Base-by-base conservation (phyloP, 208 protist species). In the Trypanosoma congolense region DNA sequence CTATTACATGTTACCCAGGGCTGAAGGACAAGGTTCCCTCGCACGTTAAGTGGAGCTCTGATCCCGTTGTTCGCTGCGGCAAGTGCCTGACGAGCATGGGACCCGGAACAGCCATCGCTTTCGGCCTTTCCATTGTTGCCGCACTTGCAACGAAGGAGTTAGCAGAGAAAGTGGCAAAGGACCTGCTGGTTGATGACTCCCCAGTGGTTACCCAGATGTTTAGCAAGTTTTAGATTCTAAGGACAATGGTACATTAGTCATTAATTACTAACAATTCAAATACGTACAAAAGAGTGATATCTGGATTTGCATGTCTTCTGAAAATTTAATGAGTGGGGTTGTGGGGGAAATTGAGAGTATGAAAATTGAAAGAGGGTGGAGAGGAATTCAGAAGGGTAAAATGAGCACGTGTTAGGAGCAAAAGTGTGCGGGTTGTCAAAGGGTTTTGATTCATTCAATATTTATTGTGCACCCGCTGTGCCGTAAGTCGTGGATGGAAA, bases 41-140 rank as follows among this genome's bases (percentile, higher is more conserved):
- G 10, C 29, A 31, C 36, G 71, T 86, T 18, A 67, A 73, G 50
- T 74, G 72, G 47, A 83, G 75, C 19, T 46, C 64, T 14, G 63
- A 78, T 9, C 70, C 69, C 35, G 87, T 95, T 5, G 87, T 92
- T 48, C 65, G 70, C 61, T 85, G 70, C 45, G 82, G 75, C 36
- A 88, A 91, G 57, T 90, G 81, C 61, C 73, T 95, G 44, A 92
- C 87, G 18, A 92, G 84, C 65, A 81, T 71, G 30, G 81, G 81
- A 18, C 87, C 87, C 21, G 87, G 79, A n/a, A 92, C 87, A 5
- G 78, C 87, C 30, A 84, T 92, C 38, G 81, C 80, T 50, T 95
- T 92, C 70, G 83, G 42, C 18, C 75, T 95, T 28, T 83, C 80
- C 4, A 84, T 77, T 18, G 83, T 89, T 29, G 69, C 75, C 14